phyloP scores from a whole-genome alignment of 176 grass and related monocot genomes.

The Thinopyrum elongatum region DNA sequence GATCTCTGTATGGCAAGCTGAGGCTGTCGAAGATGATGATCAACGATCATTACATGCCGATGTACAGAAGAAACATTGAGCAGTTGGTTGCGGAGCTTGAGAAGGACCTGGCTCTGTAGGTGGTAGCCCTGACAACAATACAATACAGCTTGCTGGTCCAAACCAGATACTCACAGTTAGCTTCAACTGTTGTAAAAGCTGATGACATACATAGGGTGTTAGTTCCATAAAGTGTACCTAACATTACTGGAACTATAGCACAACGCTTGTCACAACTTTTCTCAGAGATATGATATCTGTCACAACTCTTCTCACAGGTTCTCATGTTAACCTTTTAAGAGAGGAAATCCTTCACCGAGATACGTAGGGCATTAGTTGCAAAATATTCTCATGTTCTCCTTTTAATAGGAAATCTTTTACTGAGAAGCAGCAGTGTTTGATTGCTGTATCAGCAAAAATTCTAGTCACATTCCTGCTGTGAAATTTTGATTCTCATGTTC shows the following conservation, averaged over 20 bases:
- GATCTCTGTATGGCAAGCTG: conserved; percentile 86
- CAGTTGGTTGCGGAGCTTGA: conserved; percentile 60
- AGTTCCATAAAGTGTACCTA: conserved; percentile 36
- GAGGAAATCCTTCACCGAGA: not conserved
- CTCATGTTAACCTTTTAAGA: not conserved
- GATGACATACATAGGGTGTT: conserved; percentile 37
- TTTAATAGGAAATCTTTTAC: not conserved
- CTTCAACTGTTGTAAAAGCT: conserved; percentile 42
- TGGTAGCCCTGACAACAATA: conserved; percentile 15
- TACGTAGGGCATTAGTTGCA: too few relatives aligned
- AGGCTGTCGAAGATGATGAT: conserved; percentile 92
- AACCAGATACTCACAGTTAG: conserved; percentile 26
- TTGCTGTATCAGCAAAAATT: not conserved
- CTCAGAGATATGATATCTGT: not conserved
- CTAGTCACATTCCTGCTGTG: not conserved
- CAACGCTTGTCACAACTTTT: not conserved
- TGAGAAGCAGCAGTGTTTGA: not conserved
- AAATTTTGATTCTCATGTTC: not conserved
- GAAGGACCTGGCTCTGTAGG: conserved; percentile 34
- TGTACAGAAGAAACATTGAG: conserved; percentile 86
- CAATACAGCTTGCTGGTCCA: conserved; percentile 19
- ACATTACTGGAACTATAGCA: not conserved
- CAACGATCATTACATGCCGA: conserved; percentile 98
- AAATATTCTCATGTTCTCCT: too few relatives aligned
- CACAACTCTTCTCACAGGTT: not conserved